A percentile compares a stretch with the other conserved stretches of the same genome.
These are phyloP conservation scores for Chlorokybus atmophyticus DNA, from an alignment of 139 green algal species.

Conservation along the genomic window DNA sequence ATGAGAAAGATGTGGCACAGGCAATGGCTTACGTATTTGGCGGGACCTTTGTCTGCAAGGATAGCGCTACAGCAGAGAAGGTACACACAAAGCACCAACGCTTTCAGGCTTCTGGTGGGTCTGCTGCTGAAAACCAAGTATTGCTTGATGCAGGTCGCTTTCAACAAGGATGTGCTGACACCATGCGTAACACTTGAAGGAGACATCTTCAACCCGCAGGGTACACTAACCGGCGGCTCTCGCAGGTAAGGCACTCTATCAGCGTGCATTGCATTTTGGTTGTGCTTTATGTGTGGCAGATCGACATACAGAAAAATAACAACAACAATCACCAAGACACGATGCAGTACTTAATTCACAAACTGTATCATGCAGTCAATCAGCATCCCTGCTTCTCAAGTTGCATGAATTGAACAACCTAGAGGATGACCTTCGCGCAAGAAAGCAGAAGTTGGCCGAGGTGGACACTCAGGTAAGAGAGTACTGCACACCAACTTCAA, in stretches of 20 bases:
- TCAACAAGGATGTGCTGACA: conserved; percentile 61
- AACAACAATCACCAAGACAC: no score
- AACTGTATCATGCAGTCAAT: no score
- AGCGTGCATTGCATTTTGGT: no score
- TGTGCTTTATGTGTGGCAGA: no score
- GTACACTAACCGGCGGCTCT: conserved; percentile 65
- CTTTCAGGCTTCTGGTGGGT: neutral
- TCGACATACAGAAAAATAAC: no score
- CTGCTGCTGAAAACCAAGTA: no score
- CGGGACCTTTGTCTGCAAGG: conserved; percentile 83
- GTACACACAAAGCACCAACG: conserved; percentile 8
- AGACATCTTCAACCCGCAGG: conserved; percentile 88
- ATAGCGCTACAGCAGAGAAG: conserved; percentile 68
- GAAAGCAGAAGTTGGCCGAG: neutral
- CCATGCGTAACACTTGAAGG: conserved; percentile 90
- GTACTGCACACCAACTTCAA: no score
- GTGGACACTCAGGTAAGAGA: no score
- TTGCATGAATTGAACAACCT: neutral
- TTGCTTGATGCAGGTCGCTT: conserved; percentile 51
- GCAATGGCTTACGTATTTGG: conserved; percentile 94
- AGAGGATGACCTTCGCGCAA: neutral
- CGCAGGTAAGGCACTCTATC: no score
- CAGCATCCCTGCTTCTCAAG: neutral
- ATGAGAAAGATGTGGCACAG: conserved; percentile 27
- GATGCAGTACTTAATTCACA: no score